A percentile compares a stretch with the other conserved stretches of the same genome.
phyloP scores from a whole-genome alignment of 768 basidiomycete genomes.

The Phanerodontia chrysosporium region DNA sequence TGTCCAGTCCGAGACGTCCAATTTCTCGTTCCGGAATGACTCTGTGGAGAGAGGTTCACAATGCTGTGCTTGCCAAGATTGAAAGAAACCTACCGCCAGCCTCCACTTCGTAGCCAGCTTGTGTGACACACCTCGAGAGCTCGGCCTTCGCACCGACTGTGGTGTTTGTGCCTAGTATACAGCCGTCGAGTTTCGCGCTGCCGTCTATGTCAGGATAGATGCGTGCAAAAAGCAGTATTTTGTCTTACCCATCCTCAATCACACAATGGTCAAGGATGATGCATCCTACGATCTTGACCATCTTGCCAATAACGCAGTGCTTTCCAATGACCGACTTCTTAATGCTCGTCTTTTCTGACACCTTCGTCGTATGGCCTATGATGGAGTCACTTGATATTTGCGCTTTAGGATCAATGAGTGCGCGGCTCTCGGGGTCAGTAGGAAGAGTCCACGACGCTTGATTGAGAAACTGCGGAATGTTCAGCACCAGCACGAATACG shows the following conservation, averaged over 20 bases:
- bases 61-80: background rate
- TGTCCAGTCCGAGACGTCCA: conserved; percentile 56
- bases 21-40: conserved; percentile 48
- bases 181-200: conserved; percentile 75
- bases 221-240: background rate
- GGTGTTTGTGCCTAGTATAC: conserved; percentile 71
- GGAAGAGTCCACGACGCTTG: conserved; percentile 50
- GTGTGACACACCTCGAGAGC: conserved; percentile 63
- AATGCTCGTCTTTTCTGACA: conserved; percentile 76
- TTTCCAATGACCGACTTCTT: conserved; percentile 56
- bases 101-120: conserved; percentile 72
- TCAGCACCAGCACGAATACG: too few species aligned
- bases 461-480: conserved; percentile 44
- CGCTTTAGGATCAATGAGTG: conserved; percentile 73
- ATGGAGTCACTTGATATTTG: conserved; percentile 82
- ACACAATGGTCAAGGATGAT: conserved; percentile 87
- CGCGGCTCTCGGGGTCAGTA: conserved; percentile 55
- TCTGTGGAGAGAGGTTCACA: conserved; percentile 33
- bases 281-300: conserved; percentile 79
- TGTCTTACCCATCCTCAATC: conserved; percentile 75
- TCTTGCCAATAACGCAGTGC: conserved; percentile 49
- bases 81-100: conserved; percentile 43
- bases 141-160: conserved; percentile 69
- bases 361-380: conserved; percentile 76
- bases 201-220: conserved; percentile 2